A percentile compares a stretch with the other conserved stretches of the same genome.
Evolutionary conservation across 495 filamentous ascomycete genomes (phyloP).

Genomic region (Clavariopsis aquatica): DNA sequence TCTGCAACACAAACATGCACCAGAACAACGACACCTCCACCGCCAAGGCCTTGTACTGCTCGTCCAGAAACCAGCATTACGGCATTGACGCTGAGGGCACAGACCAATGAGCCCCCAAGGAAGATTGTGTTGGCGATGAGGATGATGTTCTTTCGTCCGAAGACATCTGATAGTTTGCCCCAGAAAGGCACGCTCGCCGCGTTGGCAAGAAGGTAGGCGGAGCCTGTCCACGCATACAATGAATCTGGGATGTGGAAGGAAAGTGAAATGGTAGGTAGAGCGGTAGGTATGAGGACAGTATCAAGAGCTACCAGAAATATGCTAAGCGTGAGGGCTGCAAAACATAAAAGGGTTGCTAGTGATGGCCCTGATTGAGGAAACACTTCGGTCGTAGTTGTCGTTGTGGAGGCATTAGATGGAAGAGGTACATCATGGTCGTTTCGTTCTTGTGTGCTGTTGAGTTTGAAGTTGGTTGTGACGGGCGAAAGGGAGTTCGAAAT

Average conservation of each 20-base stretch:
- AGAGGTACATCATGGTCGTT: not conserved
- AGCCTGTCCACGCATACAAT: constrained; percentile 36
- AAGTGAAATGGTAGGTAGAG: constrained; percentile 36
- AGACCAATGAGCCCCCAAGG: constrained; percentile 40
- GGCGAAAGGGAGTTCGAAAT: not conserved
- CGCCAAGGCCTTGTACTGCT: constrained; percentile 42
- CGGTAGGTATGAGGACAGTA: constrained; percentile 35
- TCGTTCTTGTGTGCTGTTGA: not conserved
- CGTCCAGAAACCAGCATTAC: constrained; percentile 40
- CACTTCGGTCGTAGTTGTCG: not conserved
- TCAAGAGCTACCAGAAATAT: constrained; percentile 40
- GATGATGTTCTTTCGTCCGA: constrained; percentile 42
- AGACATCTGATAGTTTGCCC: constrained; percentile 40
- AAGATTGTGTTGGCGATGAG: constrained; percentile 38
- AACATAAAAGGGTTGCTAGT: constrained; percentile 16
- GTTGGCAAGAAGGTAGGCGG: constrained; percentile 34
- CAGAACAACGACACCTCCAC: constrained; percentile 40
- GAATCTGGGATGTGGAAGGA: constrained; percentile 32
- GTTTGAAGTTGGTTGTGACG: not conserved
- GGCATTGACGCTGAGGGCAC: constrained; percentile 32
- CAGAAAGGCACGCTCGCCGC: constrained; percentile 31
- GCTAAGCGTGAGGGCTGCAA: constrained; percentile 15
- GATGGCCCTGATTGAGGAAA: not conserved
- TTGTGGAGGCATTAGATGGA: constrained; percentile 8
- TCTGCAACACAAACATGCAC: constrained; percentile 39